Conservation (phyloP, 495 filamentous ascomycete species). For the Durotheca rogersii region DNA sequence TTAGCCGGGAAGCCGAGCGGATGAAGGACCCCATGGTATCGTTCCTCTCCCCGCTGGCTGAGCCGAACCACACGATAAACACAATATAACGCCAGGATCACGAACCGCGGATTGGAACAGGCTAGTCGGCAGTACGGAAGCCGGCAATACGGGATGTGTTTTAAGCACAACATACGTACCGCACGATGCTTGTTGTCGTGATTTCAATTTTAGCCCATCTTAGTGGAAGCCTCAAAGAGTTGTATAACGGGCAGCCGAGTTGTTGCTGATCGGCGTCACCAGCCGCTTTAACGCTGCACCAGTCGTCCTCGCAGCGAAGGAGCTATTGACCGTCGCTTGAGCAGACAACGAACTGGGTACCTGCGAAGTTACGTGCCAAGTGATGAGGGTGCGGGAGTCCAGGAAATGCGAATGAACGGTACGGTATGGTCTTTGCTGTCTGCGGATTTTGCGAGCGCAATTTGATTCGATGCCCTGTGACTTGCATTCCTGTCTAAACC, state of each 20-base stretch:
- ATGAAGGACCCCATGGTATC: conserved; percentile 31
- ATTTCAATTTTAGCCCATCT: no score
- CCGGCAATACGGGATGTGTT: neutral
- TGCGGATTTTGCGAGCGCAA: conserved; percentile 9
- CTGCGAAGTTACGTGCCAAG: conserved; percentile 21
- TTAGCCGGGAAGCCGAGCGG: conserved; percentile 21
- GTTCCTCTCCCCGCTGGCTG: neutral
- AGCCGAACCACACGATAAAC: neutral
- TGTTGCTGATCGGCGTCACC: conserved; percentile 17
- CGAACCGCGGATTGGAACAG: neutral
- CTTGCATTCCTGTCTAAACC: conserved; percentile 9
- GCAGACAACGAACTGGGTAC: conserved; percentile 8
- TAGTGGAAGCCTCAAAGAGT: no score
- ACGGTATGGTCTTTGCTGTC: conserved; percentile 4
- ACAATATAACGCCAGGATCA: conserved; percentile 1
- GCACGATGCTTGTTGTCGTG: no score
- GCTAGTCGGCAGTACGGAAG: conserved; percentile 6
- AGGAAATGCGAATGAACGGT: conserved; percentile 10
- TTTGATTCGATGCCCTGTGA: conserved; percentile 19
- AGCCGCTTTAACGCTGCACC: conserved; percentile 7
- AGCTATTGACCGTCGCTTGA: conserved; percentile 7
- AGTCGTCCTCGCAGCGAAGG: conserved; percentile 6
- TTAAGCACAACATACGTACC: no score
- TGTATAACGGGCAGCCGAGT: conserved; percentile 7
- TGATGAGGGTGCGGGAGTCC: conserved; percentile 2